Evolutionary conservation across 176 grass and related monocot species (phyloP).

Genomic region (Cenchrus fungigraminus): DNA sequence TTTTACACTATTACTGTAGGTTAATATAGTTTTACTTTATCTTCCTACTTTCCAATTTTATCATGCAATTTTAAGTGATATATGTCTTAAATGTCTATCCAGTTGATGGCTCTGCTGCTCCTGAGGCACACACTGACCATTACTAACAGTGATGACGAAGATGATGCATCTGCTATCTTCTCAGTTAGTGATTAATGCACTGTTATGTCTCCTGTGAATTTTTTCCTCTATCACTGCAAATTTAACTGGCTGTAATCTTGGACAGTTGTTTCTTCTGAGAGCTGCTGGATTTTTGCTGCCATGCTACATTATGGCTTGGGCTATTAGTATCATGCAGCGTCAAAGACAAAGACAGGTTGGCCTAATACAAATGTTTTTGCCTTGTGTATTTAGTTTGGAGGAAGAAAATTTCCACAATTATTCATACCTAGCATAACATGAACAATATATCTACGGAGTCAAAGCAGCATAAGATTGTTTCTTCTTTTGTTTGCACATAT

Average conservation of each 20-base stretch:
- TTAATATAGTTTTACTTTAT: slow-evolving; percentile 2
- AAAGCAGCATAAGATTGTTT: neutral
- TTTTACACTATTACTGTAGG: neutral
- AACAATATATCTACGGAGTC: neutral
- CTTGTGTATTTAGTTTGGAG: slow-evolving; percentile 2
- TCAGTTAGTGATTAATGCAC: slow-evolving; percentile 57
- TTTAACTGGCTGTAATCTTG: slow-evolving; percentile 30
- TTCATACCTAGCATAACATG: neutral
- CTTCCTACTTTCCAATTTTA: neutral
- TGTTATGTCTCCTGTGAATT: neutral
- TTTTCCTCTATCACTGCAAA: neutral
- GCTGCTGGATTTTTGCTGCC: slow-evolving; percentile 97
- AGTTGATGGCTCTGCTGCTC: slow-evolving; percentile 97
- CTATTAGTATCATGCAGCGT: slow-evolving; percentile 85
- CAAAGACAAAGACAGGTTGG: slow-evolving; percentile 89
- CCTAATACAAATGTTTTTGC: slow-evolving; percentile 28
- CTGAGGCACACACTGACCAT: slow-evolving; percentile 87
- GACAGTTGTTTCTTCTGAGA: slow-evolving; percentile 84
- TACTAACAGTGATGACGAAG: slow-evolving; percentile 75
- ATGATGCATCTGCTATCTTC: slow-evolving; percentile 79
- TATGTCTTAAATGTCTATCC: slow-evolving; percentile 30
- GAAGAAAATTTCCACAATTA: neutral
- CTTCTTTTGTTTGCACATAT: neutral
- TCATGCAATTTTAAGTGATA: slow-evolving; percentile 13
- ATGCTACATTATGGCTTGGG: slow-evolving; percentile 98